These are phyloP conservation scores for Brasenia schreberi DNA, from an alignment of 164 flowering plant species.

Conservation along the genomic window DNA sequence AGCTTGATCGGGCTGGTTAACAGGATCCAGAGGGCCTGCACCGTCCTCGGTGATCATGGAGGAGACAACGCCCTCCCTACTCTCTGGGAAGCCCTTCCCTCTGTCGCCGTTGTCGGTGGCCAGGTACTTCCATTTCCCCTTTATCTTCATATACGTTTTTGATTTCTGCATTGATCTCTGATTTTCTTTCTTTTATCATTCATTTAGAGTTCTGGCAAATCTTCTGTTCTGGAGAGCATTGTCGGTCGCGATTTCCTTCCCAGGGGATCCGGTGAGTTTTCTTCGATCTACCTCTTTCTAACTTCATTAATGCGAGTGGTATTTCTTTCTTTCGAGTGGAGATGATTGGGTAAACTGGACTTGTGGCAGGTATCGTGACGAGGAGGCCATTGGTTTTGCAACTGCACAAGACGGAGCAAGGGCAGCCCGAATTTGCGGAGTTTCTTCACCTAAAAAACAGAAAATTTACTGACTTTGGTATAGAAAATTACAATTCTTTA, in stretches of 20 bases:
- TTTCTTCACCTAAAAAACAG: conserved; percentile 53
- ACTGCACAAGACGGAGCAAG: conserved; percentile 54
- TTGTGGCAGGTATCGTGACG: conserved; percentile 57
- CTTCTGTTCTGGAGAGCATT: conserved; percentile 77
- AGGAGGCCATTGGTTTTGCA: conserved; percentile 81
- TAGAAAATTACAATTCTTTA: background rate
- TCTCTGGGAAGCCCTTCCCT: conserved; percentile 71
- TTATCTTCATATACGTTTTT: background rate
- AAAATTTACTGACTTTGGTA: conserved; percentile 56
- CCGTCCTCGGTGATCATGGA: conserved; percentile 69
- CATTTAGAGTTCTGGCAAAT: conserved; percentile 73
- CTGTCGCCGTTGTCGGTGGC: conserved; percentile 69
- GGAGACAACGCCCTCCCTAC: conserved; percentile 42
- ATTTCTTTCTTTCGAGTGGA: background rate
- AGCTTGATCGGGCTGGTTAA: conserved; percentile 88
- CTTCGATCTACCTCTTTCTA: background rate
- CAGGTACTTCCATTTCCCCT: conserved; percentile 25
- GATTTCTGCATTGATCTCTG: background rate
- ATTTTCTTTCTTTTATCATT: conserved; percentile 1
- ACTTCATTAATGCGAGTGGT: no score
- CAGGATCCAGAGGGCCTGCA: conserved; percentile 75
- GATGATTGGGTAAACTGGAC: background rate
- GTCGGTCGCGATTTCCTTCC: conserved; percentile 87
- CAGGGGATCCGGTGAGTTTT: conserved; percentile 56
- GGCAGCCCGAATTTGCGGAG: conserved; percentile 56